phyloP scores from a whole-genome alignment of 352 stramenopile species.

The Aphanomyces euteiches region DNA sequence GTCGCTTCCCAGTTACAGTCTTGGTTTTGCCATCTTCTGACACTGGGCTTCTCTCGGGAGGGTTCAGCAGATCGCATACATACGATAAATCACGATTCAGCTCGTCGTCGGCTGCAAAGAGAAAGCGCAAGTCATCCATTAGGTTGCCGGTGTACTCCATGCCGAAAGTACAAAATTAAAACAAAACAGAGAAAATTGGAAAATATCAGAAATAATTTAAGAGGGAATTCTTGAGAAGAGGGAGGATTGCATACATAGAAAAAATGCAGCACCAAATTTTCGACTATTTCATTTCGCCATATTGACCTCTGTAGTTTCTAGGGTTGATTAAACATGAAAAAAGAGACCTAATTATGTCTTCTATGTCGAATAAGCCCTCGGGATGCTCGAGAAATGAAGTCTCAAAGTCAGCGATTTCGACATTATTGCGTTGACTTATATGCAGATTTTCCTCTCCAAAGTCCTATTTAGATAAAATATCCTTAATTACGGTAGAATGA shows the following conservation, averaged over 20 bases:
- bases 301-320: no score
- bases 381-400: no score
- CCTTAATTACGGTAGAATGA: no score
- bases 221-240: neutral
- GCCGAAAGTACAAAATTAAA: neutral
- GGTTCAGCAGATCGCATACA: conserved; percentile 11
- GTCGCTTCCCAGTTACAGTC: neutral
- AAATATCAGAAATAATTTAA: neutral
- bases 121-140: conserved; percentile 15
- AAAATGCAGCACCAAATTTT: neutral
- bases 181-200: neutral
- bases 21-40: neutral
- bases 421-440: no score
- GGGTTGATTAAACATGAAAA: no score
- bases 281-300: no score
- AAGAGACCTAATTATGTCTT: no score
- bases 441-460: no score
- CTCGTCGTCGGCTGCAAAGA: conserved; percentile 7
- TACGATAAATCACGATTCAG: conserved; percentile 7
- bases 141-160: no score
- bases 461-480: no score
- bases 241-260: neutral
- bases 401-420: no score
- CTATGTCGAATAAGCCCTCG: no score
- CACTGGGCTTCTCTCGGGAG: neutral